Base-by-base conservation (phyloP, 176 grass and related monocot species). In the Aechmea fasciata region DNA sequence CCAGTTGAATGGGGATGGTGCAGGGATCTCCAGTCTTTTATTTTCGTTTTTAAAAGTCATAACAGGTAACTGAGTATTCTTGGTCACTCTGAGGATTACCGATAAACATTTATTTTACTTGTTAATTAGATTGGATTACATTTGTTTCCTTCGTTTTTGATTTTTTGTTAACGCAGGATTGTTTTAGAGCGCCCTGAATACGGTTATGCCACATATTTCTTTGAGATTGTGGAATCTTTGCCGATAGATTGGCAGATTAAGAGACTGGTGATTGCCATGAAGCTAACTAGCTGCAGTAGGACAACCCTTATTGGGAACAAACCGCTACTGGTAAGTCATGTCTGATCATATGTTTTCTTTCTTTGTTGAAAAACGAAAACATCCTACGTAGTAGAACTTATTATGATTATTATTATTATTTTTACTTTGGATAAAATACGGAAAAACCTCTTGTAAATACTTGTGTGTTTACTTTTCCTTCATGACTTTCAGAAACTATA, bases 1-100 rank as follows among this genome's bases (percentile, higher is more conserved):
- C 75, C 85, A 77, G 81, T 91, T n/a, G 88, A 96, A 84, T 96
- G 92, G 92, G 92, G 92, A 63, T 96, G 92, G 92, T 91, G 92
- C 78, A 89, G 92, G 71, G 88, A 96, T 75, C 81, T 96, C 48
- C 83, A 96, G 67, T 87, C 92, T 52, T 96, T 96, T 64, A 84
- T 96, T 83, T 91, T 96, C 77, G 52, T 91, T 68, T 96, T 96
- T 82, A 71, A 62, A 78, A 84, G 57, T 17, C 91, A 96, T 67
- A 96, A 96, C 74, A 91, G 91, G 88, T 96, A 47, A 61, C 19
- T 1, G 3, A 47, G 11, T 13, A 15, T 47, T 67, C 25, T 18
- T 67, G 1, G 11, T n/a, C 9, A 10, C 55, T 61, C 14, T 22
- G 55, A 61, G 15, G 55, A 10, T n/a, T n/a, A n/a, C n/a, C n/a